A percentile compares a stretch with the other conserved stretches of the same genome.
Evolutionary conservation across 306 rosid species (phyloP).

Genomic region (Glycyrrhiza uralensis): DNA sequence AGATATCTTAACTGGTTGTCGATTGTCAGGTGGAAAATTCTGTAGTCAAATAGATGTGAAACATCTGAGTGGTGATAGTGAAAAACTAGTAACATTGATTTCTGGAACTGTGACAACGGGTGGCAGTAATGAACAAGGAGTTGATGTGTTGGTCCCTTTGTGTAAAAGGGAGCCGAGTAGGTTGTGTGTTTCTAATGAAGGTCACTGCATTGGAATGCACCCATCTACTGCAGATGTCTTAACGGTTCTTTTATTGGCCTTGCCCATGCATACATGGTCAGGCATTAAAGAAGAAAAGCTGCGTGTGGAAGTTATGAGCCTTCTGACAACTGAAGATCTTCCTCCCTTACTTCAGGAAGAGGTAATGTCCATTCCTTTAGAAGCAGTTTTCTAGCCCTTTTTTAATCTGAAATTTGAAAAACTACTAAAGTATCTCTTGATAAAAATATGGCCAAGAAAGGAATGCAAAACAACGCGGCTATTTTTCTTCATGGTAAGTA

Average conservation of each 20-base stretch:
- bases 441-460: background rate
- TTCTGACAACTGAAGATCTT: conserved; percentile 49
- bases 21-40: conserved; percentile 27
- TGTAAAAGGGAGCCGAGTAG: conserved; percentile 42
- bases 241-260: conserved; percentile 69
- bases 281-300: conserved; percentile 62
- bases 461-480: background rate
- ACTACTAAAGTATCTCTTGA: background rate
- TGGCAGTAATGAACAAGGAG: conserved; percentile 51
- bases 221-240: conserved; percentile 80
- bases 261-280: conserved; percentile 75
- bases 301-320: conserved; percentile 42
- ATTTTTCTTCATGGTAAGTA: background rate
- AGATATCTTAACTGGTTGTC: conserved; percentile 43
- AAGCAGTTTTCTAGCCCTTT: background rate
- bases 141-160: conserved; percentile 66
- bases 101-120: conserved; percentile 65
- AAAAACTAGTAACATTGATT: conserved; percentile 52
- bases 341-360: conserved; percentile 72
- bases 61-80: conserved; percentile 38
- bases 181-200: conserved; percentile 51
- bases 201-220: conserved; percentile 65
- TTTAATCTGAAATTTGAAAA: background rate
- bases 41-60: conserved; percentile 51
- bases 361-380: conserved; percentile 40